Percentiles rank a stretch among this genome's conserved stretches.
Evolutionary conservation across 139 green algal species (phyloP).

Genomic region (Chara braunii): DNA sequence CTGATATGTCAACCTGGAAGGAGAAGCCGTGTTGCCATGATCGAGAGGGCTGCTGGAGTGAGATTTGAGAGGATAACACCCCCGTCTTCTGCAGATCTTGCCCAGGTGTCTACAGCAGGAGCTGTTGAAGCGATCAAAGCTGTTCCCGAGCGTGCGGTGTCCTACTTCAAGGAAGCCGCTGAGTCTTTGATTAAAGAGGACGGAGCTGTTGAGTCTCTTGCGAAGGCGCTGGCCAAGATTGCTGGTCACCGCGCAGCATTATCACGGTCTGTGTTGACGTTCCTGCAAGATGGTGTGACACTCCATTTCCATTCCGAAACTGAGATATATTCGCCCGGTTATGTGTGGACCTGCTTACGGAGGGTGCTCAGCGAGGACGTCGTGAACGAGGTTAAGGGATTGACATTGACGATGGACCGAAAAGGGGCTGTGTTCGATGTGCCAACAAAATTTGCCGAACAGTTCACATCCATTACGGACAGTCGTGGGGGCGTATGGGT

Average conservation of each 20-base stretch:
- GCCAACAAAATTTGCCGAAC: slow-evolving; percentile 37
- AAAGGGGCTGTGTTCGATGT: slow-evolving; percentile 85
- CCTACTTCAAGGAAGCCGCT: slow-evolving; percentile 48
- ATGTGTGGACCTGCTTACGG: slow-evolving; percentile 69
- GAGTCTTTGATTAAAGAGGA: slow-evolving; percentile 47
- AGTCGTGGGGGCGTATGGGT: no score
- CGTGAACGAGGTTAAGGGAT: slow-evolving; percentile 60
- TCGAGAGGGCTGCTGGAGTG: slow-evolving; percentile 68
- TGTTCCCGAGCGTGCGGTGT: slow-evolving; percentile 46
- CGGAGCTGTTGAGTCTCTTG: slow-evolving; percentile 56
- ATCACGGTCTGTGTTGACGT: no score
- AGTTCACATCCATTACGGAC: no score
- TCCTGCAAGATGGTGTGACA: no score
- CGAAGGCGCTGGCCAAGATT: slow-evolving; percentile 80
- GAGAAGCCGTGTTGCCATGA: slow-evolving; percentile 74
- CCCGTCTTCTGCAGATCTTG: slow-evolving; percentile 85
- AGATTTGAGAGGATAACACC: slow-evolving; percentile 80
- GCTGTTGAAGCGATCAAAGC: slow-evolving; percentile 58
- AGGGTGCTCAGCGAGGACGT: slow-evolving; percentile 50
- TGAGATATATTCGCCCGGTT: no score
- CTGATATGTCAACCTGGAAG: slow-evolving; percentile 68
- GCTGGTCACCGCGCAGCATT: no score
- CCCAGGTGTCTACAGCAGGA: slow-evolving; percentile 55
- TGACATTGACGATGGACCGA: slow-evolving; percentile 72
- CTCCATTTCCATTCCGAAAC: no score